These are phyloP conservation scores for Suhomyces faveliae DNA, from an alignment of 805 yeast genomes.

Conservation along the genomic window DNA sequence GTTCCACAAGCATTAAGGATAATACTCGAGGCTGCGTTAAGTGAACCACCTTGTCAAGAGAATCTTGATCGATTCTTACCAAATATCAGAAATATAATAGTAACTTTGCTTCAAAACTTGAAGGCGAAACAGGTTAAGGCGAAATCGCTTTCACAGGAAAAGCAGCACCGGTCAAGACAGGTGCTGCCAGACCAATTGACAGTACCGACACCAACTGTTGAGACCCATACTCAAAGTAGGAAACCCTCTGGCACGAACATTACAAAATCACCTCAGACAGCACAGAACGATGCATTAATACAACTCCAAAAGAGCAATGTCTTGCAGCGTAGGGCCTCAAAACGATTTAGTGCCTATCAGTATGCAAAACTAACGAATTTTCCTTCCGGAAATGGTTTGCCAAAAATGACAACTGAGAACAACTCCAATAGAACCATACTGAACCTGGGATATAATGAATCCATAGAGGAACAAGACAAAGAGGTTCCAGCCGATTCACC, in stretches of 20 bases:
- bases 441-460: neutral
- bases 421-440: neutral
- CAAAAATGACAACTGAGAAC: slow-evolving; percentile 10
- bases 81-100: slow-evolving; percentile 79
- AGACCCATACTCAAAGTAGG: slow-evolving; percentile 3
- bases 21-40: slow-evolving; percentile 81
- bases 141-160: slow-evolving; percentile 32
- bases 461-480: neutral
- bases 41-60: slow-evolving; percentile 81
- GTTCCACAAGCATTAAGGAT: slow-evolving; percentile 80
- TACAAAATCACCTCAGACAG: neutral
- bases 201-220: neutral
- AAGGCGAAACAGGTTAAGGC: slow-evolving; percentile 73
- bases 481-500: slow-evolving; percentile 6
- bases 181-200: slow-evolving; percentile 12
- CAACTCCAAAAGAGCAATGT: slow-evolving; percentile 82
- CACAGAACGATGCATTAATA: slow-evolving; percentile 56
- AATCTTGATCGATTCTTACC: slow-evolving; percentile 81
- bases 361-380: slow-evolving; percentile 66
- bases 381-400: slow-evolving; percentile 14
- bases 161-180: slow-evolving; percentile 12
- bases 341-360: slow-evolving; percentile 91
- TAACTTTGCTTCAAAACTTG: slow-evolving; percentile 71
- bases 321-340: slow-evolving; percentile 87
- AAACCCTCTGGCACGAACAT: slow-evolving; percentile 2